A percentile compares a stretch with the other conserved stretches of the same genome.
phyloP scores from a whole-genome alignment of 2,329 filamentous ascomycete species.

The Verticillium albo-atrum region DNA sequence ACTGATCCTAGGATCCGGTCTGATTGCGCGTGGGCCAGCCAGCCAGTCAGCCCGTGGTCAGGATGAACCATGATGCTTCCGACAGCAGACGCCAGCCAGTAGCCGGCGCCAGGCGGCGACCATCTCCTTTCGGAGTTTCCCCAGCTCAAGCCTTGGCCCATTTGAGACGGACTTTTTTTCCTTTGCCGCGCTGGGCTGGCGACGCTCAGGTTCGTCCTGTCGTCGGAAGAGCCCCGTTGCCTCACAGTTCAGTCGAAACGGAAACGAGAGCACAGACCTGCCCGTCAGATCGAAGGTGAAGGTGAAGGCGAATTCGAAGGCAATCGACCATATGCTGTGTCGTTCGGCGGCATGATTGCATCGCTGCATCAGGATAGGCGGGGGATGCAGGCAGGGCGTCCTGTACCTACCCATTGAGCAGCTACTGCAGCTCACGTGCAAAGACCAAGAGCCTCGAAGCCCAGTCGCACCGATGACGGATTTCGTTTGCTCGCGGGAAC shows the following conservation, averaged over 20 bases:
- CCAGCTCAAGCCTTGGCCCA: background rate
- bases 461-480: background rate
- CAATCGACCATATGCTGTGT: too few relatives aligned
- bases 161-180: background rate
- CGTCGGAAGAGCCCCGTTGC: background rate
- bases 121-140: background rate
- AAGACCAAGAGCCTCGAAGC: background rate
- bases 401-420: background rate
- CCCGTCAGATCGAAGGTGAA: background rate
- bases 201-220: background rate
- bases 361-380: too few relatives aligned
- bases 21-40: background rate
- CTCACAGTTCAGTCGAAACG: background rate
- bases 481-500: background rate
- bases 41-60: background rate
- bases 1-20: background rate
- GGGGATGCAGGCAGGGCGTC: background rate
- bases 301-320: background rate
- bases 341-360: background rate
- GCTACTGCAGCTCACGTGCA: background rate
- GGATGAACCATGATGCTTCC: background rate
- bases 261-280: background rate
- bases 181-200: background rate
- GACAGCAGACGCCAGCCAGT: background rate
- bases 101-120: background rate